These are phyloP conservation scores for Termitomyces sp. DNA, from an alignment of 768 basidiomycete species.

Conservation along the genomic window DNA sequence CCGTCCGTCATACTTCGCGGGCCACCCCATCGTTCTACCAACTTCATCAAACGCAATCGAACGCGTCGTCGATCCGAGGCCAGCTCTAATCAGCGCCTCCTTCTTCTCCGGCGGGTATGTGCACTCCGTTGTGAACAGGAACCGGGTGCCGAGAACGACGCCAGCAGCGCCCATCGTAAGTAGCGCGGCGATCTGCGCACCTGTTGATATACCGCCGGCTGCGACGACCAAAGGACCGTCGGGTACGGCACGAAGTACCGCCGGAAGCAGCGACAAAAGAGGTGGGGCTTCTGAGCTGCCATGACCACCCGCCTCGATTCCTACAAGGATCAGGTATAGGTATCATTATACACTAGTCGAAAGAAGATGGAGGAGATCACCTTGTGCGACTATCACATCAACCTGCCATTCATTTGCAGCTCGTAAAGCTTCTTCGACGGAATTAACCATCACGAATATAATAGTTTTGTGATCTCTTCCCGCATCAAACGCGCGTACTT, in stretches of 20 bases:
- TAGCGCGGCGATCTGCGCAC: conserved; percentile 34
- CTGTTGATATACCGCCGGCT: conserved; percentile 43
- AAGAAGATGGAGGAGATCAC: conserved; percentile 14
- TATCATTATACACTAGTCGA: too few relatives aligned
- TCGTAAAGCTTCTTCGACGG: conserved; percentile 39
- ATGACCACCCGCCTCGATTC: conserved; percentile 46
- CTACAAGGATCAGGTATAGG: conserved; percentile 16
- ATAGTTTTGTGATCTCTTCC: conserved; percentile 38
- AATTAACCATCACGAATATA: conserved; percentile 47
- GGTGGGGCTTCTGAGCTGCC: conserved; percentile 32
- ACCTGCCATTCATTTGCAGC: conserved; percentile 45
- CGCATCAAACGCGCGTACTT: conserved; percentile 33
- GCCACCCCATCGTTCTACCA: conserved; percentile 5
- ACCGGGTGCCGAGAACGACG: conserved; percentile 41
- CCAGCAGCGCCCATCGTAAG: conserved; percentile 40
- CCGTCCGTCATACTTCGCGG: conserved; percentile 1
- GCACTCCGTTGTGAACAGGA: conserved; percentile 40
- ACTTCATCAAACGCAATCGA: conserved; percentile 34
- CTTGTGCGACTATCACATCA: conserved; percentile 64
- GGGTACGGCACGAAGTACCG: conserved; percentile 25
- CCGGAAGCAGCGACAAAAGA: conserved; percentile 28
- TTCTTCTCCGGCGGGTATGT: conserved; percentile 33
- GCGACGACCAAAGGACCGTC: conserved; percentile 32
- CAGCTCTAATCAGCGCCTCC: conserved; percentile 27
- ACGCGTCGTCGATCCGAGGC: conserved; percentile 26